phyloP scores from a whole-genome alignment of 2,329 filamentous ascomycete species.

The Pseudogymnoascus sp. region DNA sequence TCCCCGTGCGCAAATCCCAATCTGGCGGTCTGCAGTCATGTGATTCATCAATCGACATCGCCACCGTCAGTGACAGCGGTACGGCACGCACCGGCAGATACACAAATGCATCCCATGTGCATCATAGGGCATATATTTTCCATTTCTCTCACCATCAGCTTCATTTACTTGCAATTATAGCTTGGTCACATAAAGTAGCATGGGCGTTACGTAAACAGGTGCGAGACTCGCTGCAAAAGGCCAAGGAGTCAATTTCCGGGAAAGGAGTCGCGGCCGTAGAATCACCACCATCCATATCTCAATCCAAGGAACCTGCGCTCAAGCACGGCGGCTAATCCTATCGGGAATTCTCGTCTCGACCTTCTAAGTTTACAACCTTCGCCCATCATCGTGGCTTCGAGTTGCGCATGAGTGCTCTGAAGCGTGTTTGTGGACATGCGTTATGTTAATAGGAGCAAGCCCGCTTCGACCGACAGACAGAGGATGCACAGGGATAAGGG shows the following conservation, averaged over 20 bases:
- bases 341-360: neutral
- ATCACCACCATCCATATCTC: neutral
- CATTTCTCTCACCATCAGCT: neutral
- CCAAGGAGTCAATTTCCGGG: no score
- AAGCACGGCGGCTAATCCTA: neutral
- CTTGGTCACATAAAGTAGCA: neutral
- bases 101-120: neutral
- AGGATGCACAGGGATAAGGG: neutral
- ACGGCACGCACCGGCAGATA: neutral
- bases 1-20: neutral
- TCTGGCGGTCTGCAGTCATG: neutral
- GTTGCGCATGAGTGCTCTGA: neutral
- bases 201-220: neutral
- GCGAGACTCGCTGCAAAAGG: neutral
- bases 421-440: neutral
- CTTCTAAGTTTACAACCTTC: neutral
- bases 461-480: neutral
- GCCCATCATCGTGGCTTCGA: neutral
- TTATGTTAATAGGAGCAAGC: neutral
- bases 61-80: neutral
- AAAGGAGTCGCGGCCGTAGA: neutral
- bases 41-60: neutral
- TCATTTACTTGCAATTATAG: neutral
- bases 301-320: neutral
- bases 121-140: neutral